A percentile compares a stretch with the other conserved stretches of the same genome.
Evolutionary conservation across 495 filamentous ascomycete species (phyloP).

Genomic region (Astrothelium macrocarpum): DNA sequence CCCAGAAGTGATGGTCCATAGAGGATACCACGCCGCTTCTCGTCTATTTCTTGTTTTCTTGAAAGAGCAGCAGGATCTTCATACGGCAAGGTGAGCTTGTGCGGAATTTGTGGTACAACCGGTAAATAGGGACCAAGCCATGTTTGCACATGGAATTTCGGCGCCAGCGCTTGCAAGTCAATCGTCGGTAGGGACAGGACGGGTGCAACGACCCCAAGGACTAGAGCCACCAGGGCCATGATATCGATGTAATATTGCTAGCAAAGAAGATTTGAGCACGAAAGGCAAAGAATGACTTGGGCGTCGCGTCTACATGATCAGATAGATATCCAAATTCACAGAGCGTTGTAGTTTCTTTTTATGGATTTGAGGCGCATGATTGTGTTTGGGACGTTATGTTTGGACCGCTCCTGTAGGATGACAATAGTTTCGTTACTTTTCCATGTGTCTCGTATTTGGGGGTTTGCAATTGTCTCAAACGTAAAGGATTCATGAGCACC

Average conservation of each 20-base stretch:
- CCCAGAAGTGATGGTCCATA: conserved; percentile 20
- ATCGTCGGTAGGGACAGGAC: neutral
- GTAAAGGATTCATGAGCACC: neutral
- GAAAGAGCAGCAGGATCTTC: neutral
- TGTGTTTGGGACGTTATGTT: neutral
- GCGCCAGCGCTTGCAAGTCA: neutral
- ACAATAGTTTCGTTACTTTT: neutral
- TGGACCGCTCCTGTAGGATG: neutral
- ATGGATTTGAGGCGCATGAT: neutral
- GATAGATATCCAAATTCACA: conserved; percentile 1
- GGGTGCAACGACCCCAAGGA: conserved; percentile 1
- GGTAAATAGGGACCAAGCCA: conserved; percentile 1
- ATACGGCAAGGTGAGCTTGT: conserved; percentile 1
- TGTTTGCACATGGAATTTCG: neutral
- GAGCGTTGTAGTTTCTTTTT: neutral
- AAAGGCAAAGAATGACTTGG: neutral
- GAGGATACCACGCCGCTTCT: conserved; percentile 13
- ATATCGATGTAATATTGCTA: neutral
- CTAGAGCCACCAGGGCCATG: neutral
- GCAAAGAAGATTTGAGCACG: neutral
- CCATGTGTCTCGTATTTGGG: neutral
- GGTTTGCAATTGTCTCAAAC: neutral
- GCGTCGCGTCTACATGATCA: neutral
- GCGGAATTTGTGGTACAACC: neutral
- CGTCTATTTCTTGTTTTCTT: conserved; percentile 8